Evolutionary conservation across 2,329 filamentous ascomycete species (phyloP).

Genomic region (Microcyclosporella mali): DNA sequence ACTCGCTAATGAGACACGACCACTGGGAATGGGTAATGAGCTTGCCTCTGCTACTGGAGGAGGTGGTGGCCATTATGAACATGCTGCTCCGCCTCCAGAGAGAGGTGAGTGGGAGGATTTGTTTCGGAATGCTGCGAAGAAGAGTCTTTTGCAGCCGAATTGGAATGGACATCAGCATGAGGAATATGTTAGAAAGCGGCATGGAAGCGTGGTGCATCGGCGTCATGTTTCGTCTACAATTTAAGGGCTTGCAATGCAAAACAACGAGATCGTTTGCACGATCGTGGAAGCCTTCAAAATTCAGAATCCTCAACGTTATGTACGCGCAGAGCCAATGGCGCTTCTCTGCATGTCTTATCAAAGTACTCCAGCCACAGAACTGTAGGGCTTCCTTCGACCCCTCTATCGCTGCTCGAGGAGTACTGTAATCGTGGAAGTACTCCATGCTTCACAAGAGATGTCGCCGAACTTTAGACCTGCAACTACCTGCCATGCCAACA

Average conservation of each 20-base stretch:
- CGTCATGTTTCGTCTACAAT: conserved; percentile 2
- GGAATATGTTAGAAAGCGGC: neutral
- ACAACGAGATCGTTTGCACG: too few relatives aligned
- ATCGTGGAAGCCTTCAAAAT: too few relatives aligned
- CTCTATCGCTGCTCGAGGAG: too few relatives aligned
- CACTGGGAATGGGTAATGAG: conserved; percentile 6
- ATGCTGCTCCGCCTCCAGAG: conserved; percentile 1
- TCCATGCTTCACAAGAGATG: too few relatives aligned
- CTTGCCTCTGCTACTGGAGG: conserved; percentile 1
- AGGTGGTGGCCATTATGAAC: neutral
- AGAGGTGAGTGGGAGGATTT: conserved; percentile 12
- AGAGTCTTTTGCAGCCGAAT: conserved; percentile 9
- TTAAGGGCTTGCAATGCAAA: neutral
- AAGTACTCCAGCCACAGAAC: too few relatives aligned
- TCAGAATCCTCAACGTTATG: too few relatives aligned
- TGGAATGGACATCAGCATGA: neutral
- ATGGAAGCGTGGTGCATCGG: conserved; percentile 3
- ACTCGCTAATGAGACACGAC: conserved; percentile 28
- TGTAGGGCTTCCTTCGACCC: too few relatives aligned
- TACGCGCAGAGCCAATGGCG: too few relatives aligned
- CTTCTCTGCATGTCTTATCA: too few relatives aligned
- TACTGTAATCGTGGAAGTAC: too few relatives aligned
- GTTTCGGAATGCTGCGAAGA: conserved; percentile 12
- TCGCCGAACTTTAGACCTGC: too few relatives aligned
- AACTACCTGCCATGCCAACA: too few relatives aligned